Percentiles rank a stretch among this genome's conserved stretches.
Evolutionary conservation across 179 eudicot species (phyloP).

Genomic region (Corrigiola litoralis): DNA sequence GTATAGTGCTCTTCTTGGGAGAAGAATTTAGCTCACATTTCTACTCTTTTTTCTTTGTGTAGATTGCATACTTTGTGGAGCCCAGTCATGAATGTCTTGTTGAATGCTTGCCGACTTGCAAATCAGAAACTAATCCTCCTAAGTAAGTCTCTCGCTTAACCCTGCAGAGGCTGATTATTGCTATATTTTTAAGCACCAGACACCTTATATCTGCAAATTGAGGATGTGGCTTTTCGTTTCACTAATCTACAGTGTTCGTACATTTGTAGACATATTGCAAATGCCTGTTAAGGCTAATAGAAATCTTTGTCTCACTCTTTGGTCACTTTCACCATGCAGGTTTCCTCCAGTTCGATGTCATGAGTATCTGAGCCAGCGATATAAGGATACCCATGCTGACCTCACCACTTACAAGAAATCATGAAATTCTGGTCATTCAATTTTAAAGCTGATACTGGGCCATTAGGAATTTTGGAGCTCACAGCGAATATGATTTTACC

Average conservation of each 20-base stretch:
- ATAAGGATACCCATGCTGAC: slow-evolving; percentile 69
- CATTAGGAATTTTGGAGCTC: background rate
- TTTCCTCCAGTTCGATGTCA: slow-evolving; percentile 67
- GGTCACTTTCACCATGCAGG: slow-evolving; percentile 28
- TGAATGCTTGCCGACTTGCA: slow-evolving; percentile 88
- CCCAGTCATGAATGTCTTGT: slow-evolving; percentile 80
- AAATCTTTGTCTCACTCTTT: background rate
- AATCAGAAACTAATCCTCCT: slow-evolving; percentile 75
- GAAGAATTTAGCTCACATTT: slow-evolving; percentile 1
- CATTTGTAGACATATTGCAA: too few relatives aligned
- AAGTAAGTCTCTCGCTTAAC: slow-evolving; percentile 39
- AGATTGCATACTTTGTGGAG: slow-evolving; percentile 84
- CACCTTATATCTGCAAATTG: background rate
- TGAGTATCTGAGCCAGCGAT: slow-evolving; percentile 65
- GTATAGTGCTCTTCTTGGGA: background rate
- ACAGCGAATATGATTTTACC: too few relatives aligned
- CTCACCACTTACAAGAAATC: slow-evolving; percentile 40
- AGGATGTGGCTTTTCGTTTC: background rate
- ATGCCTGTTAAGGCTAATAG: too few relatives aligned
- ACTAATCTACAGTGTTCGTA: background rate
- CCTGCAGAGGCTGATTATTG: background rate
- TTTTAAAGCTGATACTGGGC: background rate
- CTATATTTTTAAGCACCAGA: background rate
- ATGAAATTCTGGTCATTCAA: background rate
- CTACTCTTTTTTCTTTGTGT: slow-evolving; percentile 18